Conservation (phyloP, 306 rosid species). For the Corylus avellana region DNA sequence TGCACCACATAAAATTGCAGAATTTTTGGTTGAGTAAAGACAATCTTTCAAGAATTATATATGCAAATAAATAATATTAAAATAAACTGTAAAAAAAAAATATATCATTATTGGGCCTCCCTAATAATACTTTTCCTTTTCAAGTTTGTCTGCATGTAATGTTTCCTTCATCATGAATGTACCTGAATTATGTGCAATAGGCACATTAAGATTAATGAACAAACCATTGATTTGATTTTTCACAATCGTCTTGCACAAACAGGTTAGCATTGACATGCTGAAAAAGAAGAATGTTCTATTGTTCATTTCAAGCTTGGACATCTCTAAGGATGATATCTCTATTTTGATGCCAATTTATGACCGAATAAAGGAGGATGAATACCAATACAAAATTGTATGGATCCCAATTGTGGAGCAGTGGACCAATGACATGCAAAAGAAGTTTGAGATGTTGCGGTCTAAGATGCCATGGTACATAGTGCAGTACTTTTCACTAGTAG, state of each 20-base stretch:
- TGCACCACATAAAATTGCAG: no score
- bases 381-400: slow-evolving; percentile 23
- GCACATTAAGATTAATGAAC: no score
- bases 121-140: no score
- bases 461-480: slow-evolving; percentile 34
- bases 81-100: no score
- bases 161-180: no score
- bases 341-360: background rate
- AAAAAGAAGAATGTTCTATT: slow-evolving; percentile 27
- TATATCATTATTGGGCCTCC: no score
- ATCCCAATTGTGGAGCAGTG: slow-evolving; percentile 24
- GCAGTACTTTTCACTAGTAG: background rate
- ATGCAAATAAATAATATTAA: no score
- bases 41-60: no score
- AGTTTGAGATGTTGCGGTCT: background rate
- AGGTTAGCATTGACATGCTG: slow-evolving; percentile 23
- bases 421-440: background rate
- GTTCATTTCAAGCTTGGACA: slow-evolving; percentile 27
- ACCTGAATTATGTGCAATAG: no score
- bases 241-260: background rate
- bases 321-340: no score
- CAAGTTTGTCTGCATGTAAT: no score
- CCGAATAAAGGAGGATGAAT: background rate
- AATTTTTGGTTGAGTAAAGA: no score
- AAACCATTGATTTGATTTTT: background rate